Evolutionary conservation across 495 filamentous ascomycete genomes (phyloP).

Genomic region (Annulohypoxylon nitens): DNA sequence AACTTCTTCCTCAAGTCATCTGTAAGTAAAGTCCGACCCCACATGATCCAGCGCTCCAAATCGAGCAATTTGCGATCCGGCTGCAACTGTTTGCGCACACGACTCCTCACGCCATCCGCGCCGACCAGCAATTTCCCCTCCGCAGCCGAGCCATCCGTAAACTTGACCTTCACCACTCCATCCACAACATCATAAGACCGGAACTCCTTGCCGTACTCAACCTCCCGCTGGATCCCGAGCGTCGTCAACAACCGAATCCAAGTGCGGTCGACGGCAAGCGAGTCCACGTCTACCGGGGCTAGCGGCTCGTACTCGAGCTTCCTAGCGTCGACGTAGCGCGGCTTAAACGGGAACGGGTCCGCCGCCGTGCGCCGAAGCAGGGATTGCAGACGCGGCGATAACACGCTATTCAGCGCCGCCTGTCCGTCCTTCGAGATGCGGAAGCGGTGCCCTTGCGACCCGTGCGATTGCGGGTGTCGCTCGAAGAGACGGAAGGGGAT

Average conservation of each 20-base stretch:
- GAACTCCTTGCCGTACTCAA: constrained; percentile 61
- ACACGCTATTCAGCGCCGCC: constrained; percentile 42
- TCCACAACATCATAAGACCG: constrained; percentile 51
- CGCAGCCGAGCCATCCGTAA: constrained; percentile 55
- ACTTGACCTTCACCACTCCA: constrained; percentile 53
- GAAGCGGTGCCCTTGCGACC: constrained; percentile 54
- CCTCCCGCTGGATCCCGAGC: constrained; percentile 51
- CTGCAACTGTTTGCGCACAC: constrained; percentile 58
- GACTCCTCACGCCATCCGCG: constrained; percentile 60
- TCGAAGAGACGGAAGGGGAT: constrained; percentile 65
- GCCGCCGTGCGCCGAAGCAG: constrained; percentile 40
- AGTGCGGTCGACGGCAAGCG: constrained; percentile 42
- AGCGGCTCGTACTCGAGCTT: constrained; percentile 39
- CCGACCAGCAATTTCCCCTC: constrained; percentile 59
- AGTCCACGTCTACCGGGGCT: constrained; percentile 16
- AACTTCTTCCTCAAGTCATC: constrained; percentile 47
- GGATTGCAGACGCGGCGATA: constrained; percentile 36
- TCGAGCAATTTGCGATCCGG: constrained; percentile 58
- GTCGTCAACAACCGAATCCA: constrained; percentile 43
- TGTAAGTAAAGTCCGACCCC: constrained; percentile 57
- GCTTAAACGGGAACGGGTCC: constrained; percentile 35
- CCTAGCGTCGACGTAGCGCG: constrained; percentile 41
- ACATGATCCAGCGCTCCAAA: constrained; percentile 60
- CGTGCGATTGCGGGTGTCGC: constrained; percentile 51
- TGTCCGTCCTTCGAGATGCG: constrained; percentile 54